Evolutionary conservation across 1,284 basidiomycete genomes (phyloP), one percentile per base, ranked within the genome.

Genomic region (Tilletia horrida): DNA sequence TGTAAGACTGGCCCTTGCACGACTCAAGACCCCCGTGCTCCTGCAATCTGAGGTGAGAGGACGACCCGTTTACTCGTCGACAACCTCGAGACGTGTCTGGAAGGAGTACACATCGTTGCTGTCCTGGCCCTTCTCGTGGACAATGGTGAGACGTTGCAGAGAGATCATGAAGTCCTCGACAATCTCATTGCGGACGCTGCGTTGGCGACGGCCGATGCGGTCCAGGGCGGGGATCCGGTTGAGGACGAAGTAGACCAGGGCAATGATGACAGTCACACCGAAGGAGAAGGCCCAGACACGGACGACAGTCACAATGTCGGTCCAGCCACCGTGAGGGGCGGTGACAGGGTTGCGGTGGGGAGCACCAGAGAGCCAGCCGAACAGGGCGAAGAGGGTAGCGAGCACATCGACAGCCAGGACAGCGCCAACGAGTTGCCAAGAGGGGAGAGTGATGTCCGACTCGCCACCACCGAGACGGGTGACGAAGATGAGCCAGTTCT

Each of bases 401-500:
- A 86, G 80, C 66, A 85, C 82, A 73, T 86, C 86, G 70, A 86
- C 85, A 65, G 82, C 84, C 8, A 85, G 73, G 45, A 86, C 84
- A 59, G 86, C 86, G 64, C 82, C 85, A 61, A 85, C 78, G 3
- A 86, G 82, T 76, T 85, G 84, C 83, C 83, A 85, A 21, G 84
- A 84, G 47, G 85, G 85, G 64, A 80, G 82, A 7, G 84, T 84
- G 68, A 84, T 73, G 71, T 79, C 77, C 31, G 76, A 78, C 74
- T 76, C 77, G 52, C 78, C 75, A 59, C 74, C 75, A 67, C 82
- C 78, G 52, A 83, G 79, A 66, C 83, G 83, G 23, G 84, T 85
- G 71, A 85, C 83, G 74, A 85, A 86, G 73, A 86, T 86, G 64
- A 86, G 75, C 86, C 86, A 86, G 73, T 83, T 84, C 77, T 86